Evolutionary conservation across 768 basidiomycete species (phyloP).

Genomic region (Boletus eberwhitei): DNA sequence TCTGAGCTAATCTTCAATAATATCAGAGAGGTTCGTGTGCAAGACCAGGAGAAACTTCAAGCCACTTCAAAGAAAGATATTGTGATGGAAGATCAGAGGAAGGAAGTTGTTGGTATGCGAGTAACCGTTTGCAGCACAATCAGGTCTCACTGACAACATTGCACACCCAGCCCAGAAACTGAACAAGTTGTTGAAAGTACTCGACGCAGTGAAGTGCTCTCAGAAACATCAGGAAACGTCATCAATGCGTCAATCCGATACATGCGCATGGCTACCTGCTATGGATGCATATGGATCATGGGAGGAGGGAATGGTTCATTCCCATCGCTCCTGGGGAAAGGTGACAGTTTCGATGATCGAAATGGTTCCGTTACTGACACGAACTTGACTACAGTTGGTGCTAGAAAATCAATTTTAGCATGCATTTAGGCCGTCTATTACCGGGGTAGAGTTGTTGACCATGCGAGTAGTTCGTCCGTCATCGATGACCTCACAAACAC

Average conservation of each 20-base stretch:
- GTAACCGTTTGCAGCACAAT: background rate
- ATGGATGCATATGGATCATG: slow-evolving; percentile 1
- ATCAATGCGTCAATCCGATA: slow-evolving; percentile 2
- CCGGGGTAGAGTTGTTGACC: background rate
- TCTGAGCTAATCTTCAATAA: background rate
- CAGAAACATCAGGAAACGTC: background rate
- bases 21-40: background rate
- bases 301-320: slow-evolving; percentile 5
- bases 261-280: slow-evolving; percentile 13
- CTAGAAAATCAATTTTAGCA: background rate
- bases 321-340: slow-evolving; percentile 19
- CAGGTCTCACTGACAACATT: background rate
- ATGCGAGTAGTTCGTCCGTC: background rate
- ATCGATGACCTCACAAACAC: background rate
- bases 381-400: background rate
- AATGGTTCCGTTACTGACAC: background rate
- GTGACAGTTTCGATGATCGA: background rate
- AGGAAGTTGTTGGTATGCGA: slow-evolving; percentile 2
- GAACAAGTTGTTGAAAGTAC: background rate
- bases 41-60: background rate
- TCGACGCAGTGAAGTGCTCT: background rate
- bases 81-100: background rate
- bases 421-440: background rate
- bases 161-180: background rate
- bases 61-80: background rate